These are phyloP conservation scores for Hypoxylon sp. DNA, from an alignment of 2,329 filamentous ascomycete species.

Conservation along the genomic window DNA sequence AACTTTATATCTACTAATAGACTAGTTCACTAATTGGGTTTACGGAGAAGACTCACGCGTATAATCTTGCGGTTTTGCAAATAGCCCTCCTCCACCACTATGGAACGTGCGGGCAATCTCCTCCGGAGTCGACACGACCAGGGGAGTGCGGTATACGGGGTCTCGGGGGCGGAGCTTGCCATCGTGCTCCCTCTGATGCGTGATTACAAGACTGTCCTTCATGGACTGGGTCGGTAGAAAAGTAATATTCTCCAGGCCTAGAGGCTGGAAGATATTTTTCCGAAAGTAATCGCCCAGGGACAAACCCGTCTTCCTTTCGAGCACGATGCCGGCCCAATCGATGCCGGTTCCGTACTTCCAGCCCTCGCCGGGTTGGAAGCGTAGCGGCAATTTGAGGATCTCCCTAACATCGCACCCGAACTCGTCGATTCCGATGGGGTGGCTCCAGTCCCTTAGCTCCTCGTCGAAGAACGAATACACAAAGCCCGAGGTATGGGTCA, in stretches of 20 bases:
- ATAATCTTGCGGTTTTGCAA: conserved; percentile 72
- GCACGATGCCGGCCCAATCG: conserved; percentile 68
- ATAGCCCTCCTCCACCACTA: conserved; percentile 74
- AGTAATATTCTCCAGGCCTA: conserved; percentile 64
- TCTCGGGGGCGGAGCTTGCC: conserved; percentile 61
- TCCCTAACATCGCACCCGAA: conserved; percentile 68
- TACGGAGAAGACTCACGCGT: conserved; percentile 60
- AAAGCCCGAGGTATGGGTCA: conserved; percentile 70
- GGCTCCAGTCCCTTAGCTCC: conserved; percentile 61
- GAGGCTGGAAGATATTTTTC: conserved; percentile 62
- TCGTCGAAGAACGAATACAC: conserved; percentile 70
- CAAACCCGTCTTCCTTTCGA: conserved; percentile 62
- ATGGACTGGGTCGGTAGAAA: conserved; percentile 71
- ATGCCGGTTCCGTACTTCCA: conserved; percentile 72
- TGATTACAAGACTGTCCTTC: conserved; percentile 68
- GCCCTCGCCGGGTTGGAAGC: conserved; percentile 73
- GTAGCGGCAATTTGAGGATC: conserved; percentile 65
- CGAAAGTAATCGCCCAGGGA: conserved; percentile 65
- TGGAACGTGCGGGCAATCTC: conserved; percentile 65
- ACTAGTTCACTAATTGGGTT: neutral
- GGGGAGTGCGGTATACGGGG: conserved; percentile 64
- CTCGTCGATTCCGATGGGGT: conserved; percentile 69
- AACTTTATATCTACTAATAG: neutral
- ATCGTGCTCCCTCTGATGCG: conserved; percentile 67
- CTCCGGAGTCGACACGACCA: conserved; percentile 61